A percentile compares a stretch with the other conserved stretches of the same genome.
Conservation (phyloP, 2,329 filamentous ascomycete species). For the Colletotrichum abscissum region DNA sequence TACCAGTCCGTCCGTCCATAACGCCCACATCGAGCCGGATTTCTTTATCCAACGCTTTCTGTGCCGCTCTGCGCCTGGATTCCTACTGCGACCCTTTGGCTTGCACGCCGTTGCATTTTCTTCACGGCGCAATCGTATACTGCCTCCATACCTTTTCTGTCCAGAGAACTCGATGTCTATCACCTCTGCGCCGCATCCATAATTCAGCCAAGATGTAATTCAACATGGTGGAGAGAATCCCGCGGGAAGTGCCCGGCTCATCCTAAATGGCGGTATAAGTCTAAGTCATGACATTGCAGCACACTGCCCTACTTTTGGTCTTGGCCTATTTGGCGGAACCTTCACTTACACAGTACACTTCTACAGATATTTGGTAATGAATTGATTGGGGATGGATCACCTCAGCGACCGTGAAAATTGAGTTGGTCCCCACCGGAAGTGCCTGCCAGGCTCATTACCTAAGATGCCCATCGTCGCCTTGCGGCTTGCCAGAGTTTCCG, state of each 20-base stretch:
- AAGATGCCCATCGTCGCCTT: background rate
- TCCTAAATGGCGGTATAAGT: background rate
- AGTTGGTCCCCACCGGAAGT: background rate
- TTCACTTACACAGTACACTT: background rate
- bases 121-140: background rate
- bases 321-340: background rate
- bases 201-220: background rate
- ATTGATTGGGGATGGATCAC: background rate
- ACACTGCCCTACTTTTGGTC: background rate
- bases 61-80: constrained; percentile 7
- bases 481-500: background rate
- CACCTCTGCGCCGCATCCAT: background rate
- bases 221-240: background rate
- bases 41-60: background rate
- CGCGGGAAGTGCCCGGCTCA: background rate
- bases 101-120: background rate
- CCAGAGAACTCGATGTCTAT: background rate
- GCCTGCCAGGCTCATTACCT: background rate
- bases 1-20: too few species aligned
- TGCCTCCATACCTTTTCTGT: too few species aligned
- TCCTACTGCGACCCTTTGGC: background rate
- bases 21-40: background rate
- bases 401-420: constrained; percentile 8
- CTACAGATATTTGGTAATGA: background rate
- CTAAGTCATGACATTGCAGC: background rate